Evolutionary conservation across 2,329 filamentous ascomycete genomes (phyloP), one percentile per base, ranked within the genome.

Genomic region (Chaetomium sp.): DNA sequence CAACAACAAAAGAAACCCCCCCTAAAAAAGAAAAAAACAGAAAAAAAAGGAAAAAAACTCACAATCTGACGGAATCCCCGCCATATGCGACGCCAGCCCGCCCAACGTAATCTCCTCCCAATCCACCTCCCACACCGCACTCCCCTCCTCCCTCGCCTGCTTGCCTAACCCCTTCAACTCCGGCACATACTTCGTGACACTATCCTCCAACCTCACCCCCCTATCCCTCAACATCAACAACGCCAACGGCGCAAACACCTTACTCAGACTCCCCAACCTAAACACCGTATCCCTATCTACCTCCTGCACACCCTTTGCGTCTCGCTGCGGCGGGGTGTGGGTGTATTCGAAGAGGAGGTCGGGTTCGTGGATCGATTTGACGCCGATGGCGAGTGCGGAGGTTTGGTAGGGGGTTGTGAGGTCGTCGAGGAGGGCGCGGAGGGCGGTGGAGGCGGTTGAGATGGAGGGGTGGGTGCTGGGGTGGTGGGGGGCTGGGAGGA

Each of bases 101-200:
- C 69, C 70, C 5, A 78, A 64, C 0, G 76, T 79, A 36, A 80
- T 66, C 8, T 75, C 71, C 38, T 77, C 70, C 77, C 77, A 80
- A 43, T 71, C 64, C 2, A 75, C 65, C 1, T 68, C 64, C 32
- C 66, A 64, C 6, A 74, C 63, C 4, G 62, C 61, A 46, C 71
- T 67, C 6, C 19, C 19, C 19, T 64, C 51, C 41, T 44, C 62
- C 5, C 51, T 60, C 2, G 62, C 60, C 19, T 62, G 54, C 5
- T 65, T 58, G 2, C 49, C 47, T 7, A 66, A 53, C 44, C 60
- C 58, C 41, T 55, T 64, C 43, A 72, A 61, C 48, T 72, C 68
- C 0, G 77, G 74, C 5, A 79, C 64, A 52, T 76, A 76, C 38
- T 76, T 70, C 1, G 75, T 70, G 5, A 81, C 67, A 0, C 73